These are phyloP conservation scores for Pleurotus sapidus DNA, from an alignment of 768 basidiomycete genomes.

Conservation along the genomic window DNA sequence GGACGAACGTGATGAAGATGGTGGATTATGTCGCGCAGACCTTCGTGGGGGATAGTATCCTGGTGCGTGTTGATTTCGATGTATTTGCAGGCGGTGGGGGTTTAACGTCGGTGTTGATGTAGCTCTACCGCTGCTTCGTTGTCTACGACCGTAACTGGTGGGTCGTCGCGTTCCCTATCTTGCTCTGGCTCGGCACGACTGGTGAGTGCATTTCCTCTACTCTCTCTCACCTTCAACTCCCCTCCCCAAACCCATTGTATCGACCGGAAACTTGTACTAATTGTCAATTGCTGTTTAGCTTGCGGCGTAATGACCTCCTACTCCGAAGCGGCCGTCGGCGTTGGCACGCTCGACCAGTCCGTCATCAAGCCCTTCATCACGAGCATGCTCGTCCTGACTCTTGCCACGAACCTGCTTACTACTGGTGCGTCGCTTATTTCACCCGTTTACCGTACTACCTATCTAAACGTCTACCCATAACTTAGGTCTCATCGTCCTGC, in stretches of 20 bases:
- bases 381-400: slow-evolving; percentile 31
- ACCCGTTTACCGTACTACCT: no score
- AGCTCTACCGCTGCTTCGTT: slow-evolving; percentile 38
- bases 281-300: slow-evolving; percentile 12
- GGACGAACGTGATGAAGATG: slow-evolving; percentile 42
- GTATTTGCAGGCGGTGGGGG: no score
- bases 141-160: slow-evolving; percentile 28
- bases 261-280: no score
- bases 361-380: slow-evolving; percentile 33
- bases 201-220: slow-evolving; percentile 17
- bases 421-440: slow-evolving; percentile 27
- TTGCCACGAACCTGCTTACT: slow-evolving; percentile 32
- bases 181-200: slow-evolving; percentile 35
- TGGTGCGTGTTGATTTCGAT: slow-evolving; percentile 23
- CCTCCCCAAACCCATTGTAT: not conserved
- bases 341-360: slow-evolving; percentile 23
- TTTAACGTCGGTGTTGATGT: not conserved
- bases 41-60: slow-evolving; percentile 38
- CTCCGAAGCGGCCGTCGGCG: slow-evolving; percentile 26
- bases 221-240: not conserved
- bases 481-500: slow-evolving; percentile 33
- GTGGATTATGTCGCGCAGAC: slow-evolving; percentile 38
- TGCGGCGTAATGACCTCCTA: slow-evolving; percentile 32
- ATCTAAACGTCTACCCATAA: not conserved
- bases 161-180: slow-evolving; percentile 24